A percentile compares a stretch with the other conserved stretches of the same genome.
Evolutionary conservation across 1,284 basidiomycete species (phyloP).

Genomic region (Trametes hirsuta): DNA sequence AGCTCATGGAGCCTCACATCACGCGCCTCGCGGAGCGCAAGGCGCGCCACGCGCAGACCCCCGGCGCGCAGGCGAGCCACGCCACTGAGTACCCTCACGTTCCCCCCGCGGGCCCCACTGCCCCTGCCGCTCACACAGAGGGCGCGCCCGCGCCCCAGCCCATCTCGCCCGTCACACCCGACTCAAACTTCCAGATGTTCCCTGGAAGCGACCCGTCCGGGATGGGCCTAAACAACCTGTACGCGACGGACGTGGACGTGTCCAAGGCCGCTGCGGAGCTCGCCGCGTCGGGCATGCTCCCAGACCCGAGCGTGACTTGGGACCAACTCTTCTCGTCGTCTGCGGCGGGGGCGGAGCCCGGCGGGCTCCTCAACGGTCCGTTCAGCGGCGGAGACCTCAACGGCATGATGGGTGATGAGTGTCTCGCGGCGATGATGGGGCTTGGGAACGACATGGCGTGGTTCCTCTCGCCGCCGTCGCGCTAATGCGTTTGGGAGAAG

Average conservation of each 20-base stretch:
- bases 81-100: not conserved
- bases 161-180: conserved; percentile 5
- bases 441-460: conserved; percentile 20
- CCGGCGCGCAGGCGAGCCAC: not conserved
- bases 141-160: not conserved
- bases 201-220: conserved; percentile 1
- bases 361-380: conserved; percentile 5
- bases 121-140: not conserved
- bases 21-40: conserved; percentile 18
- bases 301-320: conserved; percentile 6
- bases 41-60: not conserved
- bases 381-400: conserved; percentile 8
- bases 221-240: conserved; percentile 9
- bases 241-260: conserved; percentile 22
- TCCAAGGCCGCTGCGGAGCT: conserved; percentile 20
- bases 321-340: conserved; percentile 15
- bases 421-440: conserved; percentile 25
- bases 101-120: not conserved
- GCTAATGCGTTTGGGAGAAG: not conserved
- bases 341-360: not conserved
- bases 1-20: conserved; percentile 30
- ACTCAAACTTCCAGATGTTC: conserved; percentile 9
- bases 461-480: conserved; percentile 11
- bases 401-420: conserved; percentile 21
- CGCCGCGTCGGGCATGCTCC: conserved; percentile 15